Evolutionary conservation across 75 land plant genomes (phyloP), one percentile per base, ranked within the genome.

Genomic region (Selaginella moellendorffii): DNA sequence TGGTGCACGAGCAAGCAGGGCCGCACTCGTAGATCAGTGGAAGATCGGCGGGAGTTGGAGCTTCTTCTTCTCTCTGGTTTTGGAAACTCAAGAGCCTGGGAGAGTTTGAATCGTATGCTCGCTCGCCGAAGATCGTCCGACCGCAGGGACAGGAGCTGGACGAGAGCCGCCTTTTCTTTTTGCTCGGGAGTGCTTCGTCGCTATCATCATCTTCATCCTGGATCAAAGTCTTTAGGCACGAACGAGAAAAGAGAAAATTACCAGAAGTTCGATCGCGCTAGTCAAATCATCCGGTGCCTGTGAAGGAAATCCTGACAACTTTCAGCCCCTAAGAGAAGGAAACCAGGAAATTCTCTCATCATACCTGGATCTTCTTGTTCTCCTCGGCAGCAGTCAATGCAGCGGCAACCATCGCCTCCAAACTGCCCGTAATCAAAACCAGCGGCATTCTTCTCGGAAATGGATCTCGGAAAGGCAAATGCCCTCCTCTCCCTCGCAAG

Each of bases 11-110:
- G 52, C 88, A 87, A n/a, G 76, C 63, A 61, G 54, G 54, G 29
- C 92, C 92, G 31, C 92, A 87, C 61, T 87, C 92, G 53, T 70
- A 30, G 24, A 69, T 25, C 8, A 63, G 53, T 2, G 68, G 29
- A 42, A 63, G 71, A 27, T 63, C 68, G 21, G 51, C 66, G 23
- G 42, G 24, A 52, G 26, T 22, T 27, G 22, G 63, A 61, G 28
- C 28, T 61, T 25, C 24, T 25, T 20, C 24, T 18, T n/a, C 18
- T 27, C 2, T 1, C 63, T 24, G 2, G 26, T 27, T 18, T 22
- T 61, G 28, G 28, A n/a, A 2, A 27, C 26, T 20, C 19, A 61
- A 25, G 24, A 25, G 14, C 46, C 14, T 36, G 46, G 46, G 46
- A 5, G 46, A 36, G 5, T 36, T 14, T 36, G 46, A 36, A 14